Base-by-base conservation (phyloP, 2,329 filamentous ascomycete genomes). In the Dactylonectria macrodidyma region DNA sequence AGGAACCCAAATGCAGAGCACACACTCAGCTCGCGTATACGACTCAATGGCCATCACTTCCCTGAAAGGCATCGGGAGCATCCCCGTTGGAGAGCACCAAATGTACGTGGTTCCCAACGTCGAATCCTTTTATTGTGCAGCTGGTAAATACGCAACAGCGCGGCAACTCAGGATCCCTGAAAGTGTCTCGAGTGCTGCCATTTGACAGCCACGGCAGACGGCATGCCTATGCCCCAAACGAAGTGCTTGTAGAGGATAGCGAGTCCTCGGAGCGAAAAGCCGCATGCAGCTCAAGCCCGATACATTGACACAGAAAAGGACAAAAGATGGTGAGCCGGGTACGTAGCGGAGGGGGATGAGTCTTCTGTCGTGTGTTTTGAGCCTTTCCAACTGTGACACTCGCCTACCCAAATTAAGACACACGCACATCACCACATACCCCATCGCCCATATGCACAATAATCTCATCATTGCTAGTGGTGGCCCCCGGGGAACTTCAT, bases 261-360 rank as follows among this genome's bases (percentile, higher is more conserved):
- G 94, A 88, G 0, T 88, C 79, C 0, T 69, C 0, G 44, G 88
- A 88, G 84, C 95, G 82, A 84, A 92, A 95, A 1, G 92, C 92
- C 3, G 95, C 91, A 58, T 92, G 86, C 86, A 94, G 93, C 76
- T 93, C 92, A 62, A 95, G 84, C 56, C 85, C 59, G 95, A 86
- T 38, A 95, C 91, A 22, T 88, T 90, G 67, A 94, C 81, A 75
- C 90, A 86, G 84, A 95, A 95, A 85, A 95, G 95, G 83, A 95
- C 93, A 92, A 84, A 89, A 95, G 81, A 95, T 95, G 70, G 92
- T 95, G 51, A 94, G 86, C 78, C 90, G 91, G 84, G 95, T 95
- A 58, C 19, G 19, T 19, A 19, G 19, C 19, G 19, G 19, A 19
- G 92, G 93, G 65, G 90, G 89, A 4, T 93, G 93, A 68, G 95